A percentile compares a stretch with the other conserved stretches of the same genome.
These are phyloP conservation scores for Trametes cubensis DNA, from an alignment of 768 basidiomycete species.

Conservation along the genomic window DNA sequence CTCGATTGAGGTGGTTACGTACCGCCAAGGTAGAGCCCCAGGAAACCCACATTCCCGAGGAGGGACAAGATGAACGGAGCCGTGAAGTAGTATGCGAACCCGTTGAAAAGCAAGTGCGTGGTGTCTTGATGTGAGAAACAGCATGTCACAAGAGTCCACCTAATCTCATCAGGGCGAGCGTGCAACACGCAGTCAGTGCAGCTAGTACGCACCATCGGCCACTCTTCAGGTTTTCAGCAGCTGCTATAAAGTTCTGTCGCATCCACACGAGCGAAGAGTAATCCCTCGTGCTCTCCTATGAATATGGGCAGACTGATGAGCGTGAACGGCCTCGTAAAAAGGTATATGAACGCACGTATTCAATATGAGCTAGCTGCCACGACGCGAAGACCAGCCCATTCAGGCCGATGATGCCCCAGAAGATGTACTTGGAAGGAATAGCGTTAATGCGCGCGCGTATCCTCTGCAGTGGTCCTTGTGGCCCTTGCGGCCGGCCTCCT, in stretches of 20 bases:
- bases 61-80: slow-evolving; percentile 62
- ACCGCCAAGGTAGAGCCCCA: slow-evolving; percentile 77
- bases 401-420: slow-evolving; percentile 65
- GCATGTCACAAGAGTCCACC: slow-evolving; percentile 75
- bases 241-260: slow-evolving; percentile 63
- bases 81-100: slow-evolving; percentile 79
- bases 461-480: slow-evolving; percentile 21
- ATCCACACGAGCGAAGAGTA: slow-evolving; percentile 48
- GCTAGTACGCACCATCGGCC: slow-evolving; percentile 62
- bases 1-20: slow-evolving; percentile 28
- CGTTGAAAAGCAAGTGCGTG: slow-evolving; percentile 73
- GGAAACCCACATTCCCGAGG: slow-evolving; percentile 67
- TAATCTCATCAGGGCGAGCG: slow-evolving; percentile 31
- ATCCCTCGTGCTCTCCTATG: slow-evolving; percentile 36
- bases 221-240: slow-evolving; percentile 57
- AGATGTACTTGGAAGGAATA: slow-evolving; percentile 54
- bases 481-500: neutral
- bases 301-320: neutral
- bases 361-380: slow-evolving; percentile 47
- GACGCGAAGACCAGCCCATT: slow-evolving; percentile 64
- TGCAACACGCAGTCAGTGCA: neutral
- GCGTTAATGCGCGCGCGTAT: slow-evolving; percentile 45
- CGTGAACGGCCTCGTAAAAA: neutral
- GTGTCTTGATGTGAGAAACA: slow-evolving; percentile 69
- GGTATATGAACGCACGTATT: slow-evolving; percentile 27